These are phyloP conservation scores for Diutina ranongensis DNA, from an alignment of 1,139 yeast genomes.

Conservation along the genomic window DNA sequence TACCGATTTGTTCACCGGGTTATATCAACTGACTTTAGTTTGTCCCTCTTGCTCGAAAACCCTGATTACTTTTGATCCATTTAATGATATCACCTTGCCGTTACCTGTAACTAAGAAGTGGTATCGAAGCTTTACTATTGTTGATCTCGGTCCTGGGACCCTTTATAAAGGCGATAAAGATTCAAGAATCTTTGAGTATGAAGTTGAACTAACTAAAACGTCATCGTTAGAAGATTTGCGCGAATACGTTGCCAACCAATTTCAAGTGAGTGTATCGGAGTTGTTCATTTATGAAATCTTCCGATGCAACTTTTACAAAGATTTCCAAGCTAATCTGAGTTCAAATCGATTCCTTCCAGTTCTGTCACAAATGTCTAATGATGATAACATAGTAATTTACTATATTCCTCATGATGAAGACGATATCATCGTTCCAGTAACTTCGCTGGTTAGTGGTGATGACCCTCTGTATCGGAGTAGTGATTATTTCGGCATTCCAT, in stretches of 20 bases:
- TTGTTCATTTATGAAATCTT: conserved; percentile 64
- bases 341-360: conserved; percentile 53
- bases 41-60: conserved; percentile 80
- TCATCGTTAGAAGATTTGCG: conserved; percentile 48
- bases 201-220: conserved; percentile 61
- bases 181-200: conserved; percentile 27
- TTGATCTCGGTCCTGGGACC: conserved; percentile 38
- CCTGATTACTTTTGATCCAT: conserved; percentile 90
- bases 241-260: conserved; percentile 42
- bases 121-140: conserved; percentile 52
- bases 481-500: conserved; percentile 58
- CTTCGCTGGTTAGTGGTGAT: conserved; percentile 38
- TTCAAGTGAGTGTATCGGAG: conserved; percentile 29
- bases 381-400: conserved; percentile 61
- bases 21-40: conserved; percentile 78
- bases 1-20: conserved; percentile 77
- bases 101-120: conserved; percentile 71
- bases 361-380: conserved; percentile 51
- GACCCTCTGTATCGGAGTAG: conserved; percentile 26
- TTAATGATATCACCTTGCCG: conserved; percentile 82
- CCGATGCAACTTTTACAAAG: conserved; percentile 55
- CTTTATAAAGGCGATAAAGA: conserved; percentile 18
- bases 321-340: conserved; percentile 53
- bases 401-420: conserved; percentile 41
- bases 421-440: conserved; percentile 58